These are phyloP conservation scores for Cystobasidium slooffiae DNA, from an alignment of 1,284 basidiomycete species.

Conservation along the genomic window DNA sequence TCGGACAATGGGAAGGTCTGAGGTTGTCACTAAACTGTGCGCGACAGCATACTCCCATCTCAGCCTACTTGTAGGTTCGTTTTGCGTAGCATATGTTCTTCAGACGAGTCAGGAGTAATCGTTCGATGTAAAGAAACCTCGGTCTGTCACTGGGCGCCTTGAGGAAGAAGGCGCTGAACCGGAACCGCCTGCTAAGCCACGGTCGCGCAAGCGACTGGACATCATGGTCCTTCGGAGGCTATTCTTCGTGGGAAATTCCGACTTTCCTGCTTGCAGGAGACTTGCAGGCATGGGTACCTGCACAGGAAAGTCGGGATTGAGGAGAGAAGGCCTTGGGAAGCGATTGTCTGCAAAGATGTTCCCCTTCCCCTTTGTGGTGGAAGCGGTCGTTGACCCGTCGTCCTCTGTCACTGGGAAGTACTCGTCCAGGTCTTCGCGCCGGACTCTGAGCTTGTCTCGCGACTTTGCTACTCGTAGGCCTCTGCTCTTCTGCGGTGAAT, in stretches of 20 bases:
- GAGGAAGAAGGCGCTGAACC: background rate
- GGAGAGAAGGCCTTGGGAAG: conserved; percentile 6
- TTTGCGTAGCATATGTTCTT: too few species aligned
- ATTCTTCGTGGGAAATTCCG: conserved; percentile 29
- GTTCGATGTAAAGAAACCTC: conserved; percentile 12
- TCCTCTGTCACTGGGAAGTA: conserved; percentile 31
- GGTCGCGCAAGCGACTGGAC: conserved; percentile 20
- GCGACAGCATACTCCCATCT: too few species aligned
- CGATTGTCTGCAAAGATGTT: background rate
- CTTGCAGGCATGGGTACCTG: conserved; percentile 7
- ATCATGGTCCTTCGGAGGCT: conserved; percentile 27
- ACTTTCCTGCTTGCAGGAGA: conserved; percentile 5
- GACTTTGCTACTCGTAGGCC: conserved; percentile 6
- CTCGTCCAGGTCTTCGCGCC: conserved; percentile 31
- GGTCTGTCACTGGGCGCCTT: conserved; percentile 6
- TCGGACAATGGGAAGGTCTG: background rate
- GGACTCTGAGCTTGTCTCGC: conserved; percentile 20
- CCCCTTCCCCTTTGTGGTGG: conserved; percentile 6
- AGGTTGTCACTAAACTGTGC: background rate
- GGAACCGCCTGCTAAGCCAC: background rate
- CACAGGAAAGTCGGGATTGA: conserved; percentile 26
- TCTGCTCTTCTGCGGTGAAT: conserved; percentile 12
- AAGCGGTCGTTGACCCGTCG: conserved; percentile 11
- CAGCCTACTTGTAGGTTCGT: too few species aligned
- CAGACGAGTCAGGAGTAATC: background rate